phyloP scores from a whole-genome alignment of 2,329 filamentous ascomycete species.

The Hypoxylon sp. region DNA sequence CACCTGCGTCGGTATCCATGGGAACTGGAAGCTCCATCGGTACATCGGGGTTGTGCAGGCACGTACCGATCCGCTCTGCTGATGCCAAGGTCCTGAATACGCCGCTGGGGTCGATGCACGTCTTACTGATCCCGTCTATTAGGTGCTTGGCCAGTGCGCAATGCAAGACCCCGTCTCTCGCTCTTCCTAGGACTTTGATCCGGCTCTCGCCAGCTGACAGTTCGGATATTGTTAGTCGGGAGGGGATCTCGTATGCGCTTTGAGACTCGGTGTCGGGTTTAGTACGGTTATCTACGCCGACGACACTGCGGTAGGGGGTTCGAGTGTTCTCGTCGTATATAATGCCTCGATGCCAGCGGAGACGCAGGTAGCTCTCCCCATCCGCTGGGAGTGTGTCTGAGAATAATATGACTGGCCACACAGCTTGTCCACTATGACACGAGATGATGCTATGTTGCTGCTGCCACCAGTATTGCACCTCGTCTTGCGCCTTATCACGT shows the following conservation, averaged over 20 bases:
- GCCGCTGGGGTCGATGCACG: slow-evolving; percentile 5
- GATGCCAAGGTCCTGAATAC: slow-evolving; percentile 20
- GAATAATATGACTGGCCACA: slow-evolving; percentile 13
- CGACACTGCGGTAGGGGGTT: slow-evolving; percentile 2
- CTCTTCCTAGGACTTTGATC: not conserved
- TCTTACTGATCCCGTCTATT: too few species aligned
- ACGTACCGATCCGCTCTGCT: slow-evolving; percentile 24
- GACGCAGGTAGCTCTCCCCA: slow-evolving; percentile 30
- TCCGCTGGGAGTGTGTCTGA: not conserved
- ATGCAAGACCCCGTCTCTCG: not conserved
- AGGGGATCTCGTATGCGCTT: not conserved
- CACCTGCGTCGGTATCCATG: not conserved
- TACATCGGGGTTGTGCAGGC: slow-evolving; percentile 7
- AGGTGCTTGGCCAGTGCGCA: not conserved
- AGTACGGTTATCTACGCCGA: slow-evolving; percentile 8
- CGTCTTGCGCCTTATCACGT: not conserved
- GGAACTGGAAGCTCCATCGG: not conserved
- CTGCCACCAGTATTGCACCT: not conserved
- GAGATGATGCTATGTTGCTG: slow-evolving; percentile 13
- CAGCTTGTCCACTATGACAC: slow-evolving; percentile 15
- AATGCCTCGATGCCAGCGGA: slow-evolving; percentile 24
- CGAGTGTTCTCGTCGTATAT: not conserved
- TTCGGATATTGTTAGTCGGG: not conserved
- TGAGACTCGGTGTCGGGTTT: not conserved
- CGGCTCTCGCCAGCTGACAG: not conserved